Evolutionary conservation across 768 basidiomycete genomes (phyloP).

Genomic region (Collybia nuda): DNA sequence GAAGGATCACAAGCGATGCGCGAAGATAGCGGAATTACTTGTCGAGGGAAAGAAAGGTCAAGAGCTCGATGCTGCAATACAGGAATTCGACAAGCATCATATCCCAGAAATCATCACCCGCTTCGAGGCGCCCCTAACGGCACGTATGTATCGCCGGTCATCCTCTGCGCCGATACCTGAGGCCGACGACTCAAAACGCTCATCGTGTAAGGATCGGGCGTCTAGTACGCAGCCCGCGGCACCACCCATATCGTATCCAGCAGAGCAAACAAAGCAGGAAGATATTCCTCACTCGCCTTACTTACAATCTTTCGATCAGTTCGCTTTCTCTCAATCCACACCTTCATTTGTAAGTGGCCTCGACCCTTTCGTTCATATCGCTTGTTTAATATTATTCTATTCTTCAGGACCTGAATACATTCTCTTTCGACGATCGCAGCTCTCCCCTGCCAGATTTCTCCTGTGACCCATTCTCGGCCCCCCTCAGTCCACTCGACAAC

Average conservation of each 20-base stretch:
- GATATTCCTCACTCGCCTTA: constrained; percentile 28
- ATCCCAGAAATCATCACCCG: constrained; percentile 65
- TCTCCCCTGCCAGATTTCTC: constrained; percentile 29
- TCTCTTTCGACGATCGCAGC: constrained; percentile 42
- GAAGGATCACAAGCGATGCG: constrained; percentile 63
- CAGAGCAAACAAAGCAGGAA: constrained; percentile 13
- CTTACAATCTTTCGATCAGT: constrained; percentile 31
- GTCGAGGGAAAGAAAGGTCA: constrained; percentile 55
- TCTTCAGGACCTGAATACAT: constrained; percentile 40
- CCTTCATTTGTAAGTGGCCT: constrained; percentile 46
- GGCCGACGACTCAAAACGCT: constrained; percentile 25
- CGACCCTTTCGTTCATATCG: too few relatives aligned
- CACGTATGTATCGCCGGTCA: constrained; percentile 66
- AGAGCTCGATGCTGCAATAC: constrained; percentile 53
- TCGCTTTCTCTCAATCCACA: constrained; percentile 38
- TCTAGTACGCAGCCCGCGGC: constrained; percentile 36
- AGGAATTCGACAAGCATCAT: constrained; percentile 53
- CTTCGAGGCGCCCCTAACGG: constrained; percentile 74
- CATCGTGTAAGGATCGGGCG: constrained; percentile 25
- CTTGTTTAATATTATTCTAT: not conserved
- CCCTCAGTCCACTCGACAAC: constrained; percentile 16
- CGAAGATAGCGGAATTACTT: constrained; percentile 65
- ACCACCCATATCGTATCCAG: constrained; percentile 15
- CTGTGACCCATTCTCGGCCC: constrained; percentile 23
- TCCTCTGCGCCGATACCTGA: constrained; percentile 59